These are phyloP conservation scores for Piper betle DNA, from an alignment of 164 flowering plant genomes.

Conservation along the genomic window DNA sequence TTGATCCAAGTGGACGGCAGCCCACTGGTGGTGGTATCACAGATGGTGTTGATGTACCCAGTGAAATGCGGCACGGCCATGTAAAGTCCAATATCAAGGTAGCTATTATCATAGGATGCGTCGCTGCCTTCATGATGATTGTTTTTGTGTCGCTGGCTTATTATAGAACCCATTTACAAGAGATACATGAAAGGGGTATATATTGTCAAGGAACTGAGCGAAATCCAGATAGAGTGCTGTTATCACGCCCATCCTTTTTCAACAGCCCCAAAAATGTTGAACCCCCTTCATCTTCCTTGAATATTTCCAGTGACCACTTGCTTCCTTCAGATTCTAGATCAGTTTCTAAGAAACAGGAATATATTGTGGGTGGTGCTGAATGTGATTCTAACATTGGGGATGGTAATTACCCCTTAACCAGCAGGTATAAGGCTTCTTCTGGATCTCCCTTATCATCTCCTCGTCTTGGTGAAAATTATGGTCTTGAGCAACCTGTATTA, in stretches of 20 bases:
- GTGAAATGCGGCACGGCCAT: slow-evolving; percentile 15
- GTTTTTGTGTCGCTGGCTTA: slow-evolving; percentile 47
- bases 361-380: slow-evolving; percentile 41
- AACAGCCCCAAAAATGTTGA: slow-evolving; percentile 35
- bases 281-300: slow-evolving; percentile 46
- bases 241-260: slow-evolving; percentile 41
- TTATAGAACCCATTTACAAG: slow-evolving; percentile 42
- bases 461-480: slow-evolving; percentile 32
- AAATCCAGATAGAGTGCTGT: slow-evolving; percentile 40
- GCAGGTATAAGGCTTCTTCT: slow-evolving; percentile 64
- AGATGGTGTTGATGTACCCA: slow-evolving; percentile 7
- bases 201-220: slow-evolving; percentile 31
- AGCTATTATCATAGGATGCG: slow-evolving; percentile 50
- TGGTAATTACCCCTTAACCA: slow-evolving; percentile 30
- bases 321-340: slow-evolving; percentile 59
- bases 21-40: slow-evolving; percentile 1
- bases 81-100: slow-evolving; percentile 31
- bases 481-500: slow-evolving; percentile 49
- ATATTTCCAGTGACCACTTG: slow-evolving; percentile 80
- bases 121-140: slow-evolving; percentile 43
- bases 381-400: slow-evolving; percentile 24
- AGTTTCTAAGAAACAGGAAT: slow-evolving; percentile 44
- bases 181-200: slow-evolving; percentile 37
- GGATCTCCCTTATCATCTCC: slow-evolving; percentile 75
- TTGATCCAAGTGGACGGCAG: background rate